phyloP scores from a whole-genome alignment of 2,329 filamentous ascomycete genomes.

The Bipolaris victoriae region DNA sequence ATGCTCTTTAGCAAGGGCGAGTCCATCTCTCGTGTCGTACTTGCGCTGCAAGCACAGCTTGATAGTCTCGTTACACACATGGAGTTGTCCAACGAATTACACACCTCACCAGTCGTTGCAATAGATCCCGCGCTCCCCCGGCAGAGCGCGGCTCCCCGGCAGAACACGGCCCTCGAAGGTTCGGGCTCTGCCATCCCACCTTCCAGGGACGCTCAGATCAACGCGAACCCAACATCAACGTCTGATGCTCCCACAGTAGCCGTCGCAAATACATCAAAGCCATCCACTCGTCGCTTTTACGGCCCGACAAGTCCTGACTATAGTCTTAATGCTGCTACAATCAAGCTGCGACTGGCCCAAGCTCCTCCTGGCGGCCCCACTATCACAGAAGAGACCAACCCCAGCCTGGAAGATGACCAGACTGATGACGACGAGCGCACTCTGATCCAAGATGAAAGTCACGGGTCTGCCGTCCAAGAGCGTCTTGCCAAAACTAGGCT shows the following conservation, averaged over 20 bases:
- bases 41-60: not conserved
- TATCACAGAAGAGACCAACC: not conserved
- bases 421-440: not conserved
- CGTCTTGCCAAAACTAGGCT: not conserved
- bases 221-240: not conserved
- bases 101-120: not conserved
- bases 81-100: not conserved
- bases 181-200: not conserved
- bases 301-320: not conserved
- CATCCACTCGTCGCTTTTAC: constrained; percentile 1
- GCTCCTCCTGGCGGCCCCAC: not conserved
- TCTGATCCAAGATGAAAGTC: not conserved
- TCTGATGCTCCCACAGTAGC: not conserved
- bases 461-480: not conserved
- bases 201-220: not conserved
- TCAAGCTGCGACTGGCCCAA: not conserved
- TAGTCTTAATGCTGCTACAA: constrained; percentile 1
- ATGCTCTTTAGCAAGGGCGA: not conserved
- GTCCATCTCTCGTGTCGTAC: not conserved
- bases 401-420: not conserved
- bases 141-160: not conserved
- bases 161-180: not conserved
- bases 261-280: not conserved
- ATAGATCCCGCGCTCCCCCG: not conserved
- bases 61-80: not conserved